Conservation (phyloP, 2,329 filamentous ascomycete genomes). For the Diplodia sapinea region DNA sequence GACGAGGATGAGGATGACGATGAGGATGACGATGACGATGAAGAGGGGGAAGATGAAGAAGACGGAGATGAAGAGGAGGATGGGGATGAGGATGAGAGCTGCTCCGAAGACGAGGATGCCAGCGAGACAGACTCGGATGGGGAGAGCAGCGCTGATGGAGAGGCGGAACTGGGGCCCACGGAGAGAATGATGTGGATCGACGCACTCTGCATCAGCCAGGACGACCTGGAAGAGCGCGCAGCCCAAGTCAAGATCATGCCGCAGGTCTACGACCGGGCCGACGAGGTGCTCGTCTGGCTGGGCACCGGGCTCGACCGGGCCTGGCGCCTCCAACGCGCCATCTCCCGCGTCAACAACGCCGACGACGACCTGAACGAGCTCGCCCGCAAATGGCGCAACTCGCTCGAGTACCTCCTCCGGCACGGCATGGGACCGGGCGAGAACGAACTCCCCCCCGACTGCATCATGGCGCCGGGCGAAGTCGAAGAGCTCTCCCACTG, state of each 20-base stretch:
- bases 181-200: conserved; percentile 33
- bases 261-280: conserved; percentile 31
- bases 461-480: conserved; percentile 6
- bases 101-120: background rate
- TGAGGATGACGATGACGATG: background rate
- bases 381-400: conserved; percentile 14
- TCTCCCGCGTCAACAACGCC: conserved; percentile 10
- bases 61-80: background rate
- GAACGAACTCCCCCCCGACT: background rate
- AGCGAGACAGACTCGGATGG: background rate
- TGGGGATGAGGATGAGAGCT: background rate
- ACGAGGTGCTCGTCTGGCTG: conserved; percentile 32
- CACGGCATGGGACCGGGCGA: background rate
- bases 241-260: conserved; percentile 34
- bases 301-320: conserved; percentile 18
- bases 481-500: conserved; percentile 4
- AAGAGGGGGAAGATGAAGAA: background rate
- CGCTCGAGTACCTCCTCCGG: background rate
- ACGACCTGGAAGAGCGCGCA: conserved; percentile 27
- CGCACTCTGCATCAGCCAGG: conserved; percentile 35
- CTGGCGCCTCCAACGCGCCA: conserved; percentile 3
- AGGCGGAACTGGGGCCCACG: background rate
- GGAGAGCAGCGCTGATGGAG: background rate
- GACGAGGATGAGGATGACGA: background rate
- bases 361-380: background rate